Percentiles rank a stretch among this genome's conserved stretches.
phyloP scores from a whole-genome alignment of 345 rosid genomes.

The Murraya koenigii region DNA sequence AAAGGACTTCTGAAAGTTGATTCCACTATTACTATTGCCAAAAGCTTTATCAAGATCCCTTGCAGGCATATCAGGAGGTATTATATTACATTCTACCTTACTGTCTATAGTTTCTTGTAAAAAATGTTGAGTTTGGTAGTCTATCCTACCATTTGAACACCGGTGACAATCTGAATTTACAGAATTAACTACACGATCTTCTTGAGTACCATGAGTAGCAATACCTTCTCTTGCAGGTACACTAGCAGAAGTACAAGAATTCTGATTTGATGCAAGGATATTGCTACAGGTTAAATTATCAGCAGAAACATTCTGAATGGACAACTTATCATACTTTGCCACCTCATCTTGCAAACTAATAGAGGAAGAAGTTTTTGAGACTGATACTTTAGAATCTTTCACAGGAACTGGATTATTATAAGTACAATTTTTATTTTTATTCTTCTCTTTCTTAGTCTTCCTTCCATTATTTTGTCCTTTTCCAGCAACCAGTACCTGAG shows the following conservation, averaged over 20 bases:
- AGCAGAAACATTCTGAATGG: conserved; percentile 15
- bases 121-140: conserved; percentile 24
- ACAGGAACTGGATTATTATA: conserved; percentile 31
- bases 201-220: conserved; percentile 27
- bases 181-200: conserved; percentile 30
- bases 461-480: conserved; percentile 49
- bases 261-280: conserved; percentile 20
- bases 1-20: conserved; percentile 26
- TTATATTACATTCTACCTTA: conserved; percentile 28
- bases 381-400: conserved; percentile 32
- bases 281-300: conserved; percentile 18
- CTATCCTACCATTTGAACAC: conserved; percentile 23
- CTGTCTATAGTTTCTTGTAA: conserved; percentile 21
- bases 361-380: conserved; percentile 31
- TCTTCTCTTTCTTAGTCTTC: conserved; percentile 65
- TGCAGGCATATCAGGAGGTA: conserved; percentile 25
- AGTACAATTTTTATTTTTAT: conserved; percentile 43
- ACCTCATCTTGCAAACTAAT: conserved; percentile 30
- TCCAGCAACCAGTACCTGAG: conserved; percentile 41
- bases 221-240: conserved; percentile 34
- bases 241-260: conserved; percentile 31
- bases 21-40: conserved; percentile 35
- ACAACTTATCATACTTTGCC: conserved; percentile 30
- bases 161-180: conserved; percentile 17
- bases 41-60: conserved; percentile 25